These are phyloP conservation scores for Podospora conica DNA, from an alignment of 495 filamentous ascomycete species.

Conservation along the genomic window DNA sequence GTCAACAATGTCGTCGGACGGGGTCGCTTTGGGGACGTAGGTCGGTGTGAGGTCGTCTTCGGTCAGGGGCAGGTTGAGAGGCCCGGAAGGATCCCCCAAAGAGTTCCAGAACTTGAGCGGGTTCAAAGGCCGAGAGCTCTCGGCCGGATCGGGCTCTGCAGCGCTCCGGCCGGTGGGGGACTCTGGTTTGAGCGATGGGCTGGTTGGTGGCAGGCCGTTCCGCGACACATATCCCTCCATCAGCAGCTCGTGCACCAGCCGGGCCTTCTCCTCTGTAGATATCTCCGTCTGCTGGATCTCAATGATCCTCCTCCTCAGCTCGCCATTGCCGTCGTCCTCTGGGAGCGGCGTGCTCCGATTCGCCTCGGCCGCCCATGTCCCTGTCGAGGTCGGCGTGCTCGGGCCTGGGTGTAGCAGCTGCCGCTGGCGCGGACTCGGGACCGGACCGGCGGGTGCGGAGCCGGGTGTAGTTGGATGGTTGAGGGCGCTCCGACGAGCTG, in stretches of 20 bases:
- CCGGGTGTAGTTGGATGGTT: neutral
- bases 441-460: neutral
- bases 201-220: slow-evolving; percentile 27
- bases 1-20: slow-evolving; percentile 15
- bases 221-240: slow-evolving; percentile 62
- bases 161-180: slow-evolving; percentile 28
- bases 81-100: slow-evolving; percentile 22
- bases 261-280: slow-evolving; percentile 70
- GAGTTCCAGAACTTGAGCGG: slow-evolving; percentile 38
- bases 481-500: neutral
- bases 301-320: slow-evolving; percentile 67
- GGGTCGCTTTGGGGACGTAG: slow-evolving; percentile 43
- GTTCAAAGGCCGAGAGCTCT: slow-evolving; percentile 20
- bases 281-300: slow-evolving; percentile 62
- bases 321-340: slow-evolving; percentile 87
- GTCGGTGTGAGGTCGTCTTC: slow-evolving; percentile 66
- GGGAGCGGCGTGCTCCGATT: slow-evolving; percentile 47
- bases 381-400: neutral
- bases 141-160: slow-evolving; percentile 15
- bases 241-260: slow-evolving; percentile 75
- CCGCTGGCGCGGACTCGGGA: neutral
- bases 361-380: slow-evolving; percentile 8
- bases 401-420: neutral
- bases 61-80: slow-evolving; percentile 60
- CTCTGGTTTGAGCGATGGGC: slow-evolving; percentile 14